Evolutionary conservation across 441 rosid genomes (phyloP), one percentile per base, ranked within the genome.

Genomic region (Manihot esculenta): DNA sequence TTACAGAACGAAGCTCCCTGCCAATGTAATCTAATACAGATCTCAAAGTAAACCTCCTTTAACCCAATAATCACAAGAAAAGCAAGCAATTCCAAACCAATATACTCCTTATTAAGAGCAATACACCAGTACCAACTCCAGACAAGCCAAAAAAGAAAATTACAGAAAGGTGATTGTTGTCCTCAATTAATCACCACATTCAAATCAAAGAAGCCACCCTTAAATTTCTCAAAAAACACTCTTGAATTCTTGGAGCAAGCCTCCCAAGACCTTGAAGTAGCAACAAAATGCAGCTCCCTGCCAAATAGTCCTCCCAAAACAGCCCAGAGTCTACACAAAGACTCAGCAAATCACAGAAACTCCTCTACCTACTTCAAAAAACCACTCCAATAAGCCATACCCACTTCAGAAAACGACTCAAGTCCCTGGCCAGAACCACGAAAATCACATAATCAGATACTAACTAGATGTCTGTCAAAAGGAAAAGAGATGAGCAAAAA

Each of bases 231-330:
- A 4, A 30, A 9, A 35, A 38, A 53, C 24, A 76, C 42, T 26
- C 48, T 48, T 49, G 64, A 69, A 62, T 68, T 69, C 51, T 66
- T 70, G 44, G 59, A 61, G 63, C 68, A 20, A 5, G 42, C 35
- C 51, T 38, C 42, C 7, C 58, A 64, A 21, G 67, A 30, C 10
- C 67, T 50, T 51, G 38, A 17, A 64, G 38, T 48, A 27, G 10
- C 42, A 21, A 5, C 66, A 68, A 77, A 77, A 81, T 76, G 82
- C 41, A 75, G 72, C 76, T 75, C 53, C 71, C 74, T 72, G 53
- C 9, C 18, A n/a, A 10, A 51, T 12, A n/a, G 23, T 17, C 57
- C 10, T 50, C 56, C 54, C 44, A 41, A 68, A 67, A 42, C n/a
- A 69, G 33, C 44, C 38, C 27, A 38, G 64, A 67, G 50, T 58